Percentiles rank a stretch among this genome's conserved stretches.
These are phyloP conservation scores for Clonostachys byssicola DNA, from an alignment of 2,329 filamentous ascomycete species.

Conservation along the genomic window DNA sequence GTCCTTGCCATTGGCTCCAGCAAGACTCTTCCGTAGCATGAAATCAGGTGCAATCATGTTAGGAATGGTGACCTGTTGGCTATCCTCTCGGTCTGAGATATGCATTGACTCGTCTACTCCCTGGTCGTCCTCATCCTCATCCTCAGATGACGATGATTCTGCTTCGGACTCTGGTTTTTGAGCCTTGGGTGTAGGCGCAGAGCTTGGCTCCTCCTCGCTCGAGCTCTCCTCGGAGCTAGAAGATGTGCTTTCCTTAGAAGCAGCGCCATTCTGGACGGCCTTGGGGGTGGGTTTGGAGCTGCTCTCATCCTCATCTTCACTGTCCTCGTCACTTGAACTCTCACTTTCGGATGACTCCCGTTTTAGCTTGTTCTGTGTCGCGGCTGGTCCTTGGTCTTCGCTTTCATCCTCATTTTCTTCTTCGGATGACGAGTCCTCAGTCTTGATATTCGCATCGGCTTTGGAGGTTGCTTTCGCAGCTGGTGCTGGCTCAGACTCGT, in stretches of 20 bases:
- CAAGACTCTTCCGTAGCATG: constrained; percentile 42
- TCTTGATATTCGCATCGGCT: not conserved
- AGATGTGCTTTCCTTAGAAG: constrained; percentile 7
- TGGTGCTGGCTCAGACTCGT: not conserved
- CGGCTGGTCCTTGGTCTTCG: not conserved
- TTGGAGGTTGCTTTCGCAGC: constrained; percentile 1
- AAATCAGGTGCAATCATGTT: constrained; percentile 48
- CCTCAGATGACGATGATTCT: constrained; percentile 8
- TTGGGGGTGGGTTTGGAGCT: constrained; percentile 10
- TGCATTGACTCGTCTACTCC: constrained; percentile 31
- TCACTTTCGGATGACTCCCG: not conserved
- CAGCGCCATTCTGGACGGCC: constrained; percentile 3
- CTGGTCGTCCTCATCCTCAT: constrained; percentile 17
- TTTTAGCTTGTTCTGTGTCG: not conserved
- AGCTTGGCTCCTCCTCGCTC: constrained; percentile 12
- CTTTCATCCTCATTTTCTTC: not conserved
- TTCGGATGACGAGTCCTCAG: not conserved
- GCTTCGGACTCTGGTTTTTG: constrained; percentile 9
- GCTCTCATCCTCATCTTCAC: constrained; percentile 12
- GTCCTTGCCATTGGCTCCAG: constrained; percentile 33
- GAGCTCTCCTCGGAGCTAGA: constrained; percentile 15
- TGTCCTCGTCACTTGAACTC: constrained; percentile 4
- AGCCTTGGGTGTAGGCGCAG: constrained; percentile 6
- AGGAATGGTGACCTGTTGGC: constrained; percentile 29
- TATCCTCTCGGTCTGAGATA: constrained; percentile 21